These are phyloP conservation scores for Vitis rotundifolia DNA, from an alignment of 164 flowering plant genomes.

Conservation along the genomic window DNA sequence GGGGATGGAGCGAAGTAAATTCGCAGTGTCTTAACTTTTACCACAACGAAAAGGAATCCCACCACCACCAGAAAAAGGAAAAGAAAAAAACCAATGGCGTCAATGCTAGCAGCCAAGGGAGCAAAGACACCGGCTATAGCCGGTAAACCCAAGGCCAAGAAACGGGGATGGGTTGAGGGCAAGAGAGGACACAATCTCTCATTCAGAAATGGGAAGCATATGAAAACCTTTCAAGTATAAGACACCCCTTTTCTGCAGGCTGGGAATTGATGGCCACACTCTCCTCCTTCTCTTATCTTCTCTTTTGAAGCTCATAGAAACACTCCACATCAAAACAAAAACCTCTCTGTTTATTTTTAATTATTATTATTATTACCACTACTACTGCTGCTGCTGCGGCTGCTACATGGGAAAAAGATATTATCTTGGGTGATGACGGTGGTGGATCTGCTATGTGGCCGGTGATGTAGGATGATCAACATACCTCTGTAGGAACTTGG, in stretches of 20 bases:
- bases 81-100: neutral
- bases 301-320: neutral
- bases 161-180: neutral
- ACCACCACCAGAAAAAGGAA: neutral
- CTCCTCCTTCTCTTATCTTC: slow-evolving; percentile 42
- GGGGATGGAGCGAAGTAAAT: neutral
- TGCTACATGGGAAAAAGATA: no score
- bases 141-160: no score
- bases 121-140: no score
- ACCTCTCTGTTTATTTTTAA: neutral
- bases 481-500: neutral
- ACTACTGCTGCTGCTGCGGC: no score
- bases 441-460: neutral
- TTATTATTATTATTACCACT: no score
- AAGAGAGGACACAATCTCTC: neutral
- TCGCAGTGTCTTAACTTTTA: neutral
- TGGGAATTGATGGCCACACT: slow-evolving; percentile 56
- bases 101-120: no score
- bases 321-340: no score
- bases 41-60: neutral
- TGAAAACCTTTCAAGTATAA: slow-evolving; percentile 24
- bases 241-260: slow-evolving; percentile 28
- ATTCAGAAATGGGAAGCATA: slow-evolving; percentile 21
- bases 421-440: neutral
- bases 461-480: neutral